Base-by-base conservation (phyloP, 1,284 basidiomycete species). In the Moniliella sp. region DNA sequence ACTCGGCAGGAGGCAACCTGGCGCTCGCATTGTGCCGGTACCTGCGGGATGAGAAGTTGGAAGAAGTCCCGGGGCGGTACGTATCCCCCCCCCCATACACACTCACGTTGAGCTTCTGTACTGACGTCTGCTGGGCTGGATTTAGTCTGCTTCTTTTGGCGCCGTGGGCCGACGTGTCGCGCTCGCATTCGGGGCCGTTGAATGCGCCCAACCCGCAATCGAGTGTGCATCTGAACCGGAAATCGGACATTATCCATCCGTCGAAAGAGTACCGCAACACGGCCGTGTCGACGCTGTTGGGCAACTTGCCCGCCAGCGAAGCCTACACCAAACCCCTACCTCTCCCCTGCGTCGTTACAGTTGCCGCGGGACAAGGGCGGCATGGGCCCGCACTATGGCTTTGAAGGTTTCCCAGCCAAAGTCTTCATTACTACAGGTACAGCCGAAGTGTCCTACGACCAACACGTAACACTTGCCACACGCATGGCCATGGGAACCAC, bases 1-100 rank as follows among this genome's bases (percentile, higher is more conserved):
- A 78, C 50, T 72, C 69, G 26, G 74, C 76, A 0, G 76, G 76
- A 2, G 75, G 73, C 0, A 76, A 77, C 48, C 63, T 77, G 2
- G 71, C 69, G 0, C 63, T 76, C 2, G 70, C 72, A 0, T 42
- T 62, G 23, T 57, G 53, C 26, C 45, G 60, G 0, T 62, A 60
- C 33, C 34, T 63, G 19, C 45, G 58, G 3, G 61, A 62, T 34
- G 21, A 23, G 21, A 7, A 23, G 8, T 7, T 23, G 7, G 21
- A 23, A n/a, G 8, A n/a, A n/a, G 21, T 23, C 21, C 21, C 21
- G 8, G 21, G 21, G n/a, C 7, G n/a, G 21, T n/a, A n/a, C n/a
- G n/a, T n/a, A n/a, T n/a, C n/a, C n/a, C n/a, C n/a, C n/a, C n/a
- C n/a, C n/a, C n/a, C n/a, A n/a, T n/a, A n/a, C n/a, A n/a, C n/a